Evolutionary conservation across 495 filamentous ascomycete genomes (phyloP).

Genomic region (Penicillium crystallinum): DNA sequence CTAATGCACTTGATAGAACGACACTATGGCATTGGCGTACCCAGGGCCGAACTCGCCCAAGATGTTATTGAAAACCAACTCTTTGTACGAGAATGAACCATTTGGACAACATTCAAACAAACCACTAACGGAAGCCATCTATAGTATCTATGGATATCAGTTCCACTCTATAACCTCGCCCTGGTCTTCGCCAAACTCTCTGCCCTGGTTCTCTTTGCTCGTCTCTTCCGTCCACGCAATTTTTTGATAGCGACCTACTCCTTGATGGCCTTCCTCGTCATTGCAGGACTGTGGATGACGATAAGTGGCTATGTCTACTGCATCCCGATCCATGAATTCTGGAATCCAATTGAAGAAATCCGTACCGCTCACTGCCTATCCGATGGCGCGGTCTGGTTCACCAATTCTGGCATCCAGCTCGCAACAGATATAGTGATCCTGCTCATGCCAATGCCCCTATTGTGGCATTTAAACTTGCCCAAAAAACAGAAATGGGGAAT

Average conservation of each 20-base stretch:
- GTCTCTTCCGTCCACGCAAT: conserved; percentile 32
- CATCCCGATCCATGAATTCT: conserved; percentile 28
- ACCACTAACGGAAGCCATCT: neutral
- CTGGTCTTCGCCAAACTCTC: conserved; percentile 44
- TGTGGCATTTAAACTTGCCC: conserved; percentile 38
- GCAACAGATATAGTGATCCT: conserved; percentile 43
- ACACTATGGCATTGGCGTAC: conserved; percentile 13
- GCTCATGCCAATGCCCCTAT: conserved; percentile 39
- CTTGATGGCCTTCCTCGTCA: conserved; percentile 28
- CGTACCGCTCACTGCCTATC: conserved; percentile 27
- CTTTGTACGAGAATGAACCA: no score
- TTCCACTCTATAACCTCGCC: conserved; percentile 40
- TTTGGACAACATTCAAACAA: no score
- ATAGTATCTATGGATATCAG: conserved; percentile 33
- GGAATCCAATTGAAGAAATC: conserved; percentile 4
- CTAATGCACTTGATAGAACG: conserved; percentile 14
- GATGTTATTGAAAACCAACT: conserved; percentile 4
- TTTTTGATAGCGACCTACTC: conserved; percentile 26
- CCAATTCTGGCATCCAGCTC: conserved; percentile 44
- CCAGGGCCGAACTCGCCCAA: neutral
- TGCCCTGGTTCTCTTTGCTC: conserved; percentile 34
- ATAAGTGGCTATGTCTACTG: conserved; percentile 39
- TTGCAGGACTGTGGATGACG: conserved; percentile 33
- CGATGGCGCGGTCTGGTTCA: conserved; percentile 31
- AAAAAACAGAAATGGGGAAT: conserved; percentile 37